These are phyloP conservation scores for Lasiodiplodia sp. DNA, from an alignment of 2,329 filamentous ascomycete genomes.

Conservation along the genomic window DNA sequence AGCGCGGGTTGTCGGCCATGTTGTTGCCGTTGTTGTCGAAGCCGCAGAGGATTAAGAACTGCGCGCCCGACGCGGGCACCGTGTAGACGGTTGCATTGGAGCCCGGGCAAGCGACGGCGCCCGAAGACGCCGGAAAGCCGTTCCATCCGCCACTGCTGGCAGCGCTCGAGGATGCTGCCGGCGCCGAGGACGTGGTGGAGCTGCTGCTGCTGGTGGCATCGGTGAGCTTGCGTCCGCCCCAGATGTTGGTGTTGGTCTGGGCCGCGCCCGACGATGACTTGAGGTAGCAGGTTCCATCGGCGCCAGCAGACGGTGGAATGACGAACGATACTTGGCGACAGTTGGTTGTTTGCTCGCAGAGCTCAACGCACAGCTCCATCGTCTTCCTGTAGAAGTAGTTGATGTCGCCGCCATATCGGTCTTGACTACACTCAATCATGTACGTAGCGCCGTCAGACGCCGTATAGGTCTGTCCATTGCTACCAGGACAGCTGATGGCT, in stretches of 20 bases:
- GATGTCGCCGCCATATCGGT: conserved; percentile 38
- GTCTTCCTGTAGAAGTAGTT: conserved; percentile 28
- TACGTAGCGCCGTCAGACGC: conserved; percentile 35
- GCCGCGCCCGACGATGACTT: conserved; percentile 14
- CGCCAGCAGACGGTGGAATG: background rate
- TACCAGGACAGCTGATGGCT: conserved; percentile 33
- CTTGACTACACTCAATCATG: conserved; percentile 36
- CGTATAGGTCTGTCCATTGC: conserved; percentile 32
- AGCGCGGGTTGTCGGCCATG: conserved; percentile 21
- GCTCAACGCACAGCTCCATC: conserved; percentile 35
- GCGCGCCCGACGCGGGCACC: background rate
- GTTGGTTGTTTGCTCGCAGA: conserved; percentile 35
- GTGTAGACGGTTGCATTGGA: conserved; percentile 14
- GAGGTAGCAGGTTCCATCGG: conserved; percentile 22
- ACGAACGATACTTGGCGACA: conserved; percentile 38
- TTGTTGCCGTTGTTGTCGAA: conserved; percentile 1
- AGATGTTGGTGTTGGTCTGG: conserved; percentile 9
- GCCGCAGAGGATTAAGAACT: conserved; percentile 11
- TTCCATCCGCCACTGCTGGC: background rate
- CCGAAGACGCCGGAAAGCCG: background rate
- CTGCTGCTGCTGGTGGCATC: background rate
- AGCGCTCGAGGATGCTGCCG: background rate
- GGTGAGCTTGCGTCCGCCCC: conserved; percentile 22
- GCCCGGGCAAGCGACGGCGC: conserved; percentile 1
- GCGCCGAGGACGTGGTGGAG: background rate